These are phyloP conservation scores for Lagenidium giganteum DNA, from an alignment of 352 stramenopile species.

Conservation along the genomic window DNA sequence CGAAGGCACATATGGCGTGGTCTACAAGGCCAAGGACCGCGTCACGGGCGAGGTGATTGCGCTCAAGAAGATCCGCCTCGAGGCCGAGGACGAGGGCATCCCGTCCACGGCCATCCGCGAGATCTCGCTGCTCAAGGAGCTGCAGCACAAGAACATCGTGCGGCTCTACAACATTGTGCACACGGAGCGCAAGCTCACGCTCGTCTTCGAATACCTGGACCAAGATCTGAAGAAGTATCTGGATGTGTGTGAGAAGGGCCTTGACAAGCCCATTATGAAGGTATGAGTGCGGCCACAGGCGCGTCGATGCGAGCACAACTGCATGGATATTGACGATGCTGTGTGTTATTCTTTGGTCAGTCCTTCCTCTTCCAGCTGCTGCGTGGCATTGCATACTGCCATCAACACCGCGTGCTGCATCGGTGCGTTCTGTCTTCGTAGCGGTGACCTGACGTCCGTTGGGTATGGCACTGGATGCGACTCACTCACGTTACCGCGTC, in stretches of 20 bases:
- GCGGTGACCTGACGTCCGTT: conserved; percentile 1
- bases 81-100: conserved; percentile 98
- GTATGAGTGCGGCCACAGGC: conserved; percentile 15
- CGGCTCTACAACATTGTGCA: conserved; percentile 99
- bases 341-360: conserved; percentile 12
- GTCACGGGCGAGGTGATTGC: conserved; percentile 97
- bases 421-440: conserved; percentile 32
- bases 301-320: background rate
- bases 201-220: conserved; percentile 99
- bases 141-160: conserved; percentile 98
- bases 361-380: conserved; percentile 99
- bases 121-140: conserved; percentile 97
- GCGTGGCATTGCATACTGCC: conserved; percentile 98
- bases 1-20: conserved; percentile 98
- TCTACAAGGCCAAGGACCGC: conserved; percentile 99
- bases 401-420: conserved; percentile 95
- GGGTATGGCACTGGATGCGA: too few species aligned
- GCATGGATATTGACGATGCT: background rate
- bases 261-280: conserved; percentile 91
- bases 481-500: background rate
- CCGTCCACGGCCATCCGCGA: conserved; percentile 98
- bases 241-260: conserved; percentile 97
- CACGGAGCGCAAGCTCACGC: conserved; percentile 97
- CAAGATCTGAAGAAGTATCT: conserved; percentile 99
- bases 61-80: conserved; percentile 99